Evolutionary conservation across 805 yeast species (phyloP), one percentile per base, ranked within the genome.

Genomic region (Barnettozyma wickerhamii): DNA sequence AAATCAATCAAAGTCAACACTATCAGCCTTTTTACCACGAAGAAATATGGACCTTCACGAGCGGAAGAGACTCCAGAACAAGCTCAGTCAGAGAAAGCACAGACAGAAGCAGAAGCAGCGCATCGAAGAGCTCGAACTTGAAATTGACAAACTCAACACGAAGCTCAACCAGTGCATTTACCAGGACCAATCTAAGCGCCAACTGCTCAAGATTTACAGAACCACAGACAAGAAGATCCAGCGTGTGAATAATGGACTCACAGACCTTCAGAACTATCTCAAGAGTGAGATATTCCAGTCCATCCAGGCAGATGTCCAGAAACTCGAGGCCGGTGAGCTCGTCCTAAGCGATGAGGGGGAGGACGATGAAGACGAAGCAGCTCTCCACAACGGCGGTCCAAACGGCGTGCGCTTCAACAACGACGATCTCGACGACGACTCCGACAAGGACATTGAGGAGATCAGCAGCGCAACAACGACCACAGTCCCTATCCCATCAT

Each of bases 31-130:
- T 15, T 4, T n/a, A 18, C 30, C 31, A n/a, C 26, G n/a, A 21
- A 24, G 17, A 28, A 36, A 37, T 9, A 42, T 42, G 42, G 40
- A 38, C 19, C 24, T 30, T 23, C 37, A 38, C 23, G 46, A 42
- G 19, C 40, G 42, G 26, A 45, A 45, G 39, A 35, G 20, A 27
- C 33, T 45, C 10, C 45, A 42, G 31, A 45, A 45, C 30, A 45
- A 45, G 33, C 39, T 45, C 13, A 37, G 42, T n/a, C 48, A 45
- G 34, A 33, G 48, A 3, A 45, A 45, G 23, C 48, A 45, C 34
- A 30, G 48, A 7, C 40, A 39, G 35, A 45, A 45, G 27, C 48
- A 45, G 32, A 43, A 45, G 21, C 48, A 45, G 14, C 27, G 45
- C 20, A 37, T 45, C 10, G 38, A 41, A 17, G 48, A 41, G n/a